Evolutionary conservation across 2,329 filamentous ascomycete genomes (phyloP), one percentile per base, ranked within the genome.

Genomic region (Trichoderma afroharzianum): DNA sequence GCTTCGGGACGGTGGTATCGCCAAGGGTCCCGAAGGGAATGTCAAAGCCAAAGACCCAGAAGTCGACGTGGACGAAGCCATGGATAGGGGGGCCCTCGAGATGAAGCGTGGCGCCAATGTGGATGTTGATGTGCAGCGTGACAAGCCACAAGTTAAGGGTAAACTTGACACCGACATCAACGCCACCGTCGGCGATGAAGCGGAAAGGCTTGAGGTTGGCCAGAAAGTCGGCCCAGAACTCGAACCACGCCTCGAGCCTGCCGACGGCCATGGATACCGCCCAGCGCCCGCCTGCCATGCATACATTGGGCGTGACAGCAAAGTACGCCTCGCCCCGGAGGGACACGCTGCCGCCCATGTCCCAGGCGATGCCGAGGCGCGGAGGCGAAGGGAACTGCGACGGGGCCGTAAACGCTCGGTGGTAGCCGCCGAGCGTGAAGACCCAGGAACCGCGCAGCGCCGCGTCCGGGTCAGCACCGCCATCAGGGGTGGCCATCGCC

Each of bases 131-230:
- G 47, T 55, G 70, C 9, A 74, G 73, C 28, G 72, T 73, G 26
- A 77, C 75, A 63, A 81, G 75, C 69, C 72, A 73, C 9, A 80
- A 43, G 57, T 80, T 77, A 36, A 80, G 68, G 8, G 72, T 76
- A 69, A 74, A 79, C 5, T 70, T 15, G 14, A 79, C 74, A 6
- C 78, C 77, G 2, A 81, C 77, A 7, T 68, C 67, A 11, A 83
- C 47, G 6, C 78, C 76, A 6, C 57, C 67, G 7, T 71, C 30
- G 14, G 73, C 77, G 8, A 71, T 71, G 76, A 81, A 84, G 71
- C 78, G 68, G 74, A 84, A 82, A 1, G 82, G 81, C 43, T 79
- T 75, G 74, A 79, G 83, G 61, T 83, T 81, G 73, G 84, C 81
- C 24, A 84, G 76, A 75, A 84, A 82, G 74, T 84, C 80, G 1